Evolutionary conservation across 2,329 filamentous ascomycete species (phyloP).

Genomic region (Rhexocercosporidium sp.): DNA sequence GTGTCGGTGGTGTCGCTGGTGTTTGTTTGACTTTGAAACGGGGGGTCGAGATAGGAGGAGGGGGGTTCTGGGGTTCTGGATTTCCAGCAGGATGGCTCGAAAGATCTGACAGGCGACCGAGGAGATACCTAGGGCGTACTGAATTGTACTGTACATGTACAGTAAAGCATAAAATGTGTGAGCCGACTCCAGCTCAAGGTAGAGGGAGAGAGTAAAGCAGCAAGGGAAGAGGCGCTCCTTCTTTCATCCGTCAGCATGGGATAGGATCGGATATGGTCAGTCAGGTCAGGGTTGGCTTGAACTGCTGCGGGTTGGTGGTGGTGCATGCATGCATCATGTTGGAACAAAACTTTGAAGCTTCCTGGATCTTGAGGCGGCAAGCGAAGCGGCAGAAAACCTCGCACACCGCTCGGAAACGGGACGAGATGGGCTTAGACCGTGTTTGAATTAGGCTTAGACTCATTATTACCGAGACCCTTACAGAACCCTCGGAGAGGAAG

Average conservation of each 20-base stretch:
- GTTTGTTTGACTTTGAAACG: background rate
- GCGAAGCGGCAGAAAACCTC: background rate
- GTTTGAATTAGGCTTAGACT: no score
- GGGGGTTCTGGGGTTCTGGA: background rate
- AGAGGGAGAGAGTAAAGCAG: background rate
- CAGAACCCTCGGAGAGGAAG: no score
- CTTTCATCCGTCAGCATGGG: constrained; percentile 5
- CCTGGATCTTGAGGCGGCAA: background rate
- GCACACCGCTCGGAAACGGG: background rate
- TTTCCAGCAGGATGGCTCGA: no score
- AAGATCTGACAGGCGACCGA: background rate
- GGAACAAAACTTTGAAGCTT: no score
- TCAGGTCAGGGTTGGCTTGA: background rate
- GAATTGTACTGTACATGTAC: no score
- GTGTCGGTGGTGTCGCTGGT: background rate
- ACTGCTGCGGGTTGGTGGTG: no score
- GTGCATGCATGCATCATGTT: no score
- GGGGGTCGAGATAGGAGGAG: background rate
- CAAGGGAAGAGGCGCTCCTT: constrained; percentile 7
- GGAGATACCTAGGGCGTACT: background rate
- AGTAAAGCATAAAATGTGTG: background rate
- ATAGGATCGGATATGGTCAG: background rate
- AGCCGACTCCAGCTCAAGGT: no score
- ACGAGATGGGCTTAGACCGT: background rate
- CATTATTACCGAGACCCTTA: background rate